Conservation (phyloP, 2,329 filamentous ascomycete genomes). For the Fusarium sp. region DNA sequence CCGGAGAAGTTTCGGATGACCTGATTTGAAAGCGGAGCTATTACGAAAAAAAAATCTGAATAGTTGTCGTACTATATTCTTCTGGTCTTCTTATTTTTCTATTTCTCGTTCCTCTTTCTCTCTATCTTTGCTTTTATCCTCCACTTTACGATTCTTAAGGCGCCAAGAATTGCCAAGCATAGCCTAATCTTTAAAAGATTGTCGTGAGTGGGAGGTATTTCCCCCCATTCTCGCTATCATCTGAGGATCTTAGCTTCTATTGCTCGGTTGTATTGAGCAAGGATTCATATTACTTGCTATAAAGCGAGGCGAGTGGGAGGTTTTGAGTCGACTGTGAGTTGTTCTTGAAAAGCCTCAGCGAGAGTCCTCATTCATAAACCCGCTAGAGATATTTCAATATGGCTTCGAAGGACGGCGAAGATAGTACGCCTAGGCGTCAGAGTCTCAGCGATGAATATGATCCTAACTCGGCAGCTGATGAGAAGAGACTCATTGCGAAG, state of each 20-base stretch:
- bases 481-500: slow-evolving; percentile 72
- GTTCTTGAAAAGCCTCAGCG: neutral
- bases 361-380: neutral
- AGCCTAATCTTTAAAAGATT: slow-evolving; percentile 32
- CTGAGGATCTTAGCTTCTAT: slow-evolving; percentile 4
- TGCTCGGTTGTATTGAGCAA: slow-evolving; percentile 6
- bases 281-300: neutral
- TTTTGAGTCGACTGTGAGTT: slow-evolving; percentile 5
- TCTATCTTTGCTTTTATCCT: neutral
- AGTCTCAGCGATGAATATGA: slow-evolving; percentile 37
- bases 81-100: slow-evolving; percentile 6
- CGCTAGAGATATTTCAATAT: slow-evolving; percentile 18
- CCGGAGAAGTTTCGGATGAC: slow-evolving; percentile 33
- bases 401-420: slow-evolving; percentile 21
- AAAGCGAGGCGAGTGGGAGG: neutral
- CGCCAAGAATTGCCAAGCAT: slow-evolving; percentile 39
- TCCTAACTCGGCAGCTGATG: slow-evolving; percentile 43
- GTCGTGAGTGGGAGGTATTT: slow-evolving; percentile 30
- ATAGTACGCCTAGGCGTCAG: slow-evolving; percentile 28
- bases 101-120: neutral
- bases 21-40: slow-evolving; percentile 35
- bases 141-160: neutral
- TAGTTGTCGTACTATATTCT: slow-evolving; percentile 1
- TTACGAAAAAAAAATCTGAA: slow-evolving; percentile 10
- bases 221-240: neutral